Evolutionary conservation across 2,329 filamentous ascomycete genomes (phyloP), one percentile per base, ranked within the genome.

Genomic region (Pleurostoma richardsiae): DNA sequence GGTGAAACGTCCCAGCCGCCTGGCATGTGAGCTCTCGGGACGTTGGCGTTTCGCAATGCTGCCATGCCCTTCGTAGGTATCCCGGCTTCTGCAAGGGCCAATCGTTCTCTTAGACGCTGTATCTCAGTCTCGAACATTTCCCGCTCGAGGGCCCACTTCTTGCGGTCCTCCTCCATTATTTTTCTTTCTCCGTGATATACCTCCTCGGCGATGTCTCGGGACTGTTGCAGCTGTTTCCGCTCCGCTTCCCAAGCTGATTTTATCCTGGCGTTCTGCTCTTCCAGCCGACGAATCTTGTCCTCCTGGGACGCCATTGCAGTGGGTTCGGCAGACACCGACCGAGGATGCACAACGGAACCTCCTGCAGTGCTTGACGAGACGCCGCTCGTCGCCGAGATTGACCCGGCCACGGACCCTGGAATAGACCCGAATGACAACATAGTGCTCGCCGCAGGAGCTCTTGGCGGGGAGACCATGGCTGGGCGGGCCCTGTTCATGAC

Each of bases 171-270:
- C 44, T 78, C 73, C 71, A 79, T 78, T 47, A 79, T 67, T 43
- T 64, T 64, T 6, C 74, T 71, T 55, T 80, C 76, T 53, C 78
- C 74, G 51, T 71, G 71, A 54, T 79, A 79, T n/a, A 79, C 71
- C 56, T 77, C 72, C 53, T 79, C 77, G 4, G 72, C 76, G 10
- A 74, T 71, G 41, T 70, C 69, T 8, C 76, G 71, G 51, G 74
- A 77, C 5, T 74, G 74, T 55, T 80, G 76, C 47, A 80, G 64
- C 47, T 78, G 70, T 43, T 70, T 72, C 31, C 76, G 71, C 56
- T 80, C 76, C 7, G 72, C 71, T 54, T 76, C 73, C 74, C 75
- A 78, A 26, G 70, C 73, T 48, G 76, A 73, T 28, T 70, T 63
- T 39, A 72, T 71, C 29, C 65, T 55, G 30, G 60, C 55, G 52